Evolutionary conservation across 306 rosid genomes (phyloP).

Genomic region (Pyrus bretschneideri): DNA sequence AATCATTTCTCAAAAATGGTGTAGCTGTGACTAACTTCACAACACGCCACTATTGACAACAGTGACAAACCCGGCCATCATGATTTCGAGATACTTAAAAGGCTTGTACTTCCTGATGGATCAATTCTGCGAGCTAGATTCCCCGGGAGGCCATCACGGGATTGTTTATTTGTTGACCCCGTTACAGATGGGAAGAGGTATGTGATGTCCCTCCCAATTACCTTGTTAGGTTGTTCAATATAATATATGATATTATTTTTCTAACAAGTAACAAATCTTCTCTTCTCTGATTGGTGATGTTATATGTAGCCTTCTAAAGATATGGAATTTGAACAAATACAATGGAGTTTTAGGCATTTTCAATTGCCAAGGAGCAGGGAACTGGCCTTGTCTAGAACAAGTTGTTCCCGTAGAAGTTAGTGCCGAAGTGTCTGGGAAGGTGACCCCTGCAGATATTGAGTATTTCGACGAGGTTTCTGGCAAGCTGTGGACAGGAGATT

Average conservation of each 20-base stretch:
- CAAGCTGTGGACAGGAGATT: slow-evolving; percentile 28
- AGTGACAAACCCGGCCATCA: slow-evolving; percentile 45
- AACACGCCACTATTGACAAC: neutral
- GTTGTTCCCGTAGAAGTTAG: neutral
- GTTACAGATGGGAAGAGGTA: slow-evolving; percentile 33
- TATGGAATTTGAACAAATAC: slow-evolving; percentile 43
- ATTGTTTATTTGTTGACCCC: slow-evolving; percentile 36
- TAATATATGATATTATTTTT: neutral
- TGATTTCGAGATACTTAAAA: slow-evolving; percentile 28
- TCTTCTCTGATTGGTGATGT: neutral
- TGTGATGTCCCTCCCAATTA: neutral
- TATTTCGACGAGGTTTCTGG: slow-evolving; percentile 33
- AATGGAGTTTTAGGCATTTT: slow-evolving; percentile 42
- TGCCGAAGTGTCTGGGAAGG: slow-evolving; percentile 20
- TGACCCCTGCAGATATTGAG: slow-evolving; percentile 30
- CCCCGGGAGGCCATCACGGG: slow-evolving; percentile 37
- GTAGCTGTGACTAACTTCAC: neutral
- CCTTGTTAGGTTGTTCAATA: neutral
- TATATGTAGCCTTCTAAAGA: slow-evolving; percentile 26
- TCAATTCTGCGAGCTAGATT: slow-evolving; percentile 32
- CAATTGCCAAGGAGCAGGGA: slow-evolving; percentile 47
- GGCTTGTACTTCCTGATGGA: slow-evolving; percentile 36
- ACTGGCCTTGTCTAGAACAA: slow-evolving; percentile 20
- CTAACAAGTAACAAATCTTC: neutral
- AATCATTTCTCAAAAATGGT: neutral